These are phyloP conservation scores for Sedum album DNA, from an alignment of 164 flowering plant species.

Conservation along the genomic window DNA sequence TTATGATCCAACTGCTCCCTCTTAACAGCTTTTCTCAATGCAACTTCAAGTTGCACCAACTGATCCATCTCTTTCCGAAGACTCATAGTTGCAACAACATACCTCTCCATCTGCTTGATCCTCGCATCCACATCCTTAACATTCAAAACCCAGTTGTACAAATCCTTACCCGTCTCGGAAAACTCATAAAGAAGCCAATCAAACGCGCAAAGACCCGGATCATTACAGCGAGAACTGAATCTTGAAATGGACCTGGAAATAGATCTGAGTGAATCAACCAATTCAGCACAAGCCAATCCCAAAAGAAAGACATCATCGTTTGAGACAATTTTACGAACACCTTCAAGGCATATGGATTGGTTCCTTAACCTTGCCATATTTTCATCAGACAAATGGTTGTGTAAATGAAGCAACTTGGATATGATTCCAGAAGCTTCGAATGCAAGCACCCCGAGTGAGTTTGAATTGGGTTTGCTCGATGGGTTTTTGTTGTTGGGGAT, in stretches of 20 bases:
- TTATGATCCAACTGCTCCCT: conserved; percentile 13
- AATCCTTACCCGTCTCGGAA: conserved; percentile 45
- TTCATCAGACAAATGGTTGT: conserved; percentile 66
- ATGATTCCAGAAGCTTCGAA: conserved; percentile 78
- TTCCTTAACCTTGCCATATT: conserved; percentile 36
- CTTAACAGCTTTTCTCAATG: conserved; percentile 23
- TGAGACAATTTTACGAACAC: conserved; percentile 81
- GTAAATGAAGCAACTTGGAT: conserved; percentile 68
- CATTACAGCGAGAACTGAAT: conserved; percentile 32
- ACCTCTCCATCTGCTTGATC: conserved; percentile 47
- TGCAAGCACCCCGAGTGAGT: conserved; percentile 53
- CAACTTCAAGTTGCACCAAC: conserved; percentile 35
- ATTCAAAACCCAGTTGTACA: conserved; percentile 40
- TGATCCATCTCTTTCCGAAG: conserved; percentile 60
- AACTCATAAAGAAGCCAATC: conserved; percentile 41
- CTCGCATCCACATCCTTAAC: conserved; percentile 55
- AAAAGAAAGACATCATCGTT: conserved; percentile 72
- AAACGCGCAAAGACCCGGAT: conserved; percentile 33
- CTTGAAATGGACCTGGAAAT: conserved; percentile 37
- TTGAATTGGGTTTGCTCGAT: no score
- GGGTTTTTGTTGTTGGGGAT: conserved; percentile 23
- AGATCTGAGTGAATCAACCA: conserved; percentile 40
- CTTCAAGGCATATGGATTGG: conserved; percentile 54
- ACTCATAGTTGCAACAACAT: conserved; percentile 35
- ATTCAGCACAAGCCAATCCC: conserved; percentile 70